A percentile compares a stretch with the other conserved stretches of the same genome.
Evolutionary conservation across 768 basidiomycete species (phyloP).

Genomic region (Suillus brevipes): DNA sequence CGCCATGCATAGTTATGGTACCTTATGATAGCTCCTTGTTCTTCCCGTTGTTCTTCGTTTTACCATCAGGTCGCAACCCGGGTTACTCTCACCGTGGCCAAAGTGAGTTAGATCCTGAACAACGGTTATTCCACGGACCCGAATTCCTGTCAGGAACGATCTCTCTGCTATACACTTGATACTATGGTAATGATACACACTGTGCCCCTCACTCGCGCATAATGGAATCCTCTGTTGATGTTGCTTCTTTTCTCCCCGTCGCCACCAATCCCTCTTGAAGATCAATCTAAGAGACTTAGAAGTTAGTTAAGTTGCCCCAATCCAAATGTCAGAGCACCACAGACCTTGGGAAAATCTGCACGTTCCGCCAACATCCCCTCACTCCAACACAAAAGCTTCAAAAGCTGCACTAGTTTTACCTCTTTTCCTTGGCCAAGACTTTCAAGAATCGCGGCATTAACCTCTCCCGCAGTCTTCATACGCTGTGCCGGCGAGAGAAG

Average conservation of each 20-base stretch:
- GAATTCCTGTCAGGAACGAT: not conserved
- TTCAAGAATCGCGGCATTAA: constrained; percentile 94
- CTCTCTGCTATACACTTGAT: not conserved
- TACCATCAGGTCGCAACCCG: not conserved
- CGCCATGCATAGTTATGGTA: not conserved
- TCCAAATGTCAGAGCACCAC: constrained; percentile 20
- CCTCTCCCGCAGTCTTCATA: constrained; percentile 91
- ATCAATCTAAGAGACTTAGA: constrained; percentile 29
- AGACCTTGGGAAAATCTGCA: constrained; percentile 78
- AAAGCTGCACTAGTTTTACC: constrained; percentile 80
- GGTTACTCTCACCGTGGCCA: not conserved
- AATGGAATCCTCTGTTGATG: constrained; percentile 5
- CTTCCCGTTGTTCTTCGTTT: not conserved
- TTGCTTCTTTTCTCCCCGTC: constrained; percentile 17
- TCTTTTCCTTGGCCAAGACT: constrained; percentile 90
- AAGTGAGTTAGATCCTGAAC: not conserved
- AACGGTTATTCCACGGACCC: not conserved
- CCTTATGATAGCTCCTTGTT: not conserved
- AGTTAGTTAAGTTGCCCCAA: constrained; percentile 15
- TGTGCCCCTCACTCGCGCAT: constrained; percentile 25
- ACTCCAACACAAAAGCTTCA: constrained; percentile 88
- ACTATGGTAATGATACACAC: not conserved
- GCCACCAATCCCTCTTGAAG: constrained; percentile 23
- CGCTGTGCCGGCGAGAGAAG: constrained; percentile 85
- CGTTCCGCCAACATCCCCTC: constrained; percentile 76